A percentile compares a stretch with the other conserved stretches of the same genome.
Evolutionary conservation across 495 filamentous ascomycete species (phyloP).

Genomic region (Penicillium coffeae): DNA sequence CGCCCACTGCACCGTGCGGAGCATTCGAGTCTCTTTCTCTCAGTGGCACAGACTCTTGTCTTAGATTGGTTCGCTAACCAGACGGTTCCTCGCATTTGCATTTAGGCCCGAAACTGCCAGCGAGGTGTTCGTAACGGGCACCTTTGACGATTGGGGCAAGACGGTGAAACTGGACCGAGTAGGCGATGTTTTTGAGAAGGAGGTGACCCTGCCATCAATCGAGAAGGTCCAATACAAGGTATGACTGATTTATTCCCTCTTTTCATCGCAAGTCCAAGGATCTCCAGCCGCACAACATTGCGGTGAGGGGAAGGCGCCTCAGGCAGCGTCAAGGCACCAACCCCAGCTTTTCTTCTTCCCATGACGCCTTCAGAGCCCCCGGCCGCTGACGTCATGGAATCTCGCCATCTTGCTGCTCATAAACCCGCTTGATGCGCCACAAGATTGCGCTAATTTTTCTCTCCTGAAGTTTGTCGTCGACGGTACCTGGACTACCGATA

Average conservation of each 20-base stretch:
- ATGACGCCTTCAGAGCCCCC: conserved; percentile 24
- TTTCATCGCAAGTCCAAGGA: not conserved
- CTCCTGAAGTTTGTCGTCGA: conserved; percentile 81
- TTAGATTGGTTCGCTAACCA: conserved; percentile 29
- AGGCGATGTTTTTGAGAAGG: conserved; percentile 68
- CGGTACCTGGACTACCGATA: conserved; percentile 78
- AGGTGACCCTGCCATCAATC: conserved; percentile 60
- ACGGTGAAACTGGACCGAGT: conserved; percentile 74
- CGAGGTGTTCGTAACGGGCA: conserved; percentile 93
- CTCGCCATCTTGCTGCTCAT: conserved; percentile 21
- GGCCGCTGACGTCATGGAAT: conserved; percentile 32
- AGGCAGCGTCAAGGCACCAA: conserved; percentile 13
- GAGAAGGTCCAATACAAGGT: conserved; percentile 86
- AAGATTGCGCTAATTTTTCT: conserved; percentile 11
- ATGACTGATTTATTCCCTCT: conserved; percentile 11
- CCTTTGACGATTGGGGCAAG: conserved; percentile 91
- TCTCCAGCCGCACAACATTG: conserved; percentile 2
- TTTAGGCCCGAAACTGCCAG: conserved; percentile 68
- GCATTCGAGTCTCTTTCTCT: conserved; percentile 1
- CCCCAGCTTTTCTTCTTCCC: conserved; percentile 8
- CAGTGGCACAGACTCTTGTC: conserved; percentile 12
- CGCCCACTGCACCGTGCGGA: not conserved
- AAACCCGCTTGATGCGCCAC: conserved; percentile 13
- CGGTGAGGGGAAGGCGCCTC: conserved; percentile 16
- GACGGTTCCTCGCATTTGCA: conserved; percentile 22